phyloP scores from a whole-genome alignment of 148 eudicot species.

The Spergularia bocconei region DNA sequence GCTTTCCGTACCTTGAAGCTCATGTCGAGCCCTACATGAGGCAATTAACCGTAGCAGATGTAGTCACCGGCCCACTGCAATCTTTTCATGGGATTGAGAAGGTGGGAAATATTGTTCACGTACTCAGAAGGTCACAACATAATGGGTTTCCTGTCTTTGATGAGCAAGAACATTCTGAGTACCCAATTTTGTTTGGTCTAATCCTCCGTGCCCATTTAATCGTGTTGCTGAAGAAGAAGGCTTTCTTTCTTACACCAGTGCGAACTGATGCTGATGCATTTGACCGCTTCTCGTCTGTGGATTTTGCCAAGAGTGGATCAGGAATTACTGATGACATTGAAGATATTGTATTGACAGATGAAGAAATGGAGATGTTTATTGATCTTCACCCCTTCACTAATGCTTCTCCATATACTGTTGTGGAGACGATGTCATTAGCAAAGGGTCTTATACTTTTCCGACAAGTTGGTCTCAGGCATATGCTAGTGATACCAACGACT shows the following conservation, averaged over 20 bases:
- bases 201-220: slow-evolving; percentile 78
- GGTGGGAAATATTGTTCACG: slow-evolving; percentile 65
- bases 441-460: slow-evolving; percentile 87
- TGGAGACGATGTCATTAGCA: slow-evolving; percentile 91
- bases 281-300: slow-evolving; percentile 56
- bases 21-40: slow-evolving; percentile 95
- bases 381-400: slow-evolving; percentile 86
- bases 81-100: slow-evolving; percentile 75
- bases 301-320: slow-evolving; percentile 80
- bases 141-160: slow-evolving; percentile 92
- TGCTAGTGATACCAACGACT: slow-evolving; percentile 66
- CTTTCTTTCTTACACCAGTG: slow-evolving; percentile 46
- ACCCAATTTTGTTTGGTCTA: slow-evolving; percentile 64
- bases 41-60: slow-evolving; percentile 75
- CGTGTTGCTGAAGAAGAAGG: slow-evolving; percentile 67
- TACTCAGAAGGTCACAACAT: slow-evolving; percentile 59
- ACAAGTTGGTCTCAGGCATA: slow-evolving; percentile 88
- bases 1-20: slow-evolving; percentile 79
- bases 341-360: slow-evolving; percentile 56
- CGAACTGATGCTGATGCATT: slow-evolving; percentile 37
- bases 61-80: slow-evolving; percentile 76
- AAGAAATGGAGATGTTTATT: slow-evolving; percentile 89
- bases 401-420: slow-evolving; percentile 84
- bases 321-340: slow-evolving; percentile 51
- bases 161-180: slow-evolving; percentile 50